Conservation (phyloP, 1,139 yeast species). For the Keqinozyma sinolaborantium region DNA sequence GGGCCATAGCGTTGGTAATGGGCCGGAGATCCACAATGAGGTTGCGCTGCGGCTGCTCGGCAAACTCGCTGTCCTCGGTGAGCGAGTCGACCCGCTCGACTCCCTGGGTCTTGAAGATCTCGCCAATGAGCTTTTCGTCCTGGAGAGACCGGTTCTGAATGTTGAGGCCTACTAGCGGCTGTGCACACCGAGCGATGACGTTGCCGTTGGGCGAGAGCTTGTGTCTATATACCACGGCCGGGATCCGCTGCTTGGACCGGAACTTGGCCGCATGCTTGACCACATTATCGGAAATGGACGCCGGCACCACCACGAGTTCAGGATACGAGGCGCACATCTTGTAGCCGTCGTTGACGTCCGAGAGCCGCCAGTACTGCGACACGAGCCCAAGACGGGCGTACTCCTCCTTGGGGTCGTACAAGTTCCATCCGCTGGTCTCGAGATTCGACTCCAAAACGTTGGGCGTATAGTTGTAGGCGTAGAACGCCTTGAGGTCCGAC, state of each 20-base stretch:
- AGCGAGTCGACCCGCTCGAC: slow-evolving; percentile 21
- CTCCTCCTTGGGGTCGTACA: slow-evolving; percentile 63
- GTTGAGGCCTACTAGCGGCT: slow-evolving; percentile 88
- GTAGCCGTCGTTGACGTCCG: slow-evolving; percentile 63
- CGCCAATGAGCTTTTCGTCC: slow-evolving; percentile 78
- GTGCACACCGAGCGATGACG: slow-evolving; percentile 85
- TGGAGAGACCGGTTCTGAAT: slow-evolving; percentile 80
- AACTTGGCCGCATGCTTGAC: slow-evolving; percentile 80
- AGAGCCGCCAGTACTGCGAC: slow-evolving; percentile 59
- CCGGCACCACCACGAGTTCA: slow-evolving; percentile 61
- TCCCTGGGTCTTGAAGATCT: slow-evolving; percentile 57
- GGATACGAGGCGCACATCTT: slow-evolving; percentile 80
- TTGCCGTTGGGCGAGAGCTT: slow-evolving; percentile 56
- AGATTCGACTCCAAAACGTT: slow-evolving; percentile 61
- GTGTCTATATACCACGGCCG: slow-evolving; percentile 77
- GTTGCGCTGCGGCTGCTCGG: slow-evolving; percentile 52
- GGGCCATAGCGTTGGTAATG: slow-evolving; percentile 92
- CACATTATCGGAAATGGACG: slow-evolving; percentile 73
- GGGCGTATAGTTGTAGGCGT: slow-evolving; percentile 48
- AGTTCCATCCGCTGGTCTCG: slow-evolving; percentile 62
- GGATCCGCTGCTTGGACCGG: slow-evolving; percentile 82
- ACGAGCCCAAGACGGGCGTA: slow-evolving; percentile 61
- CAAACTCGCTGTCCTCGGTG: slow-evolving; percentile 13
- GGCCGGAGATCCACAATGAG: slow-evolving; percentile 91
- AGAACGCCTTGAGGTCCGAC: slow-evolving; percentile 40